phyloP scores from a whole-genome alignment of 805 yeast genomes.

The Ogataea wickerhamii region DNA sequence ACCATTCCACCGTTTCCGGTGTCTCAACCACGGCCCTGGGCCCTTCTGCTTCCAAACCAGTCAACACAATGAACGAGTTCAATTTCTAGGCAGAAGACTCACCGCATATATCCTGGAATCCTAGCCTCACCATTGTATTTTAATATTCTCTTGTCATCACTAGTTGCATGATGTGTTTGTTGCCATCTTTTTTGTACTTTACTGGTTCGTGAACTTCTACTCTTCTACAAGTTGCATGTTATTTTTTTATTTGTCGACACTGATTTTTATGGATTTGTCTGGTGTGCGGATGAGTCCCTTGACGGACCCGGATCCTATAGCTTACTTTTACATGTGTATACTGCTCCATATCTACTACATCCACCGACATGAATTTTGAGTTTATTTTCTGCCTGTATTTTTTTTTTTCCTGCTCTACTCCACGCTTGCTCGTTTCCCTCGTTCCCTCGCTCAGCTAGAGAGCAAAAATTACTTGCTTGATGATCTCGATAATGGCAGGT shows the following conservation, averaged over 20 bases:
- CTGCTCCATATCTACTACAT: no score
- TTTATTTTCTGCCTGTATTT: no score
- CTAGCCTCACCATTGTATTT: conserved; percentile 11
- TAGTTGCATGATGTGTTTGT: conserved; percentile 15
- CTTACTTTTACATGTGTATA: no score
- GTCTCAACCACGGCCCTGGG: not conserved
- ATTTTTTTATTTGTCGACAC: not conserved
- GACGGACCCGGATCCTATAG: no score
- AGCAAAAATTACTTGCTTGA: no score
- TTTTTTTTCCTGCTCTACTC: no score
- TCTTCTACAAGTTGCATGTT: conserved; percentile 8
- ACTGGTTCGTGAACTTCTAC: conserved; percentile 7
- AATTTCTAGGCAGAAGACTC: conserved; percentile 2
- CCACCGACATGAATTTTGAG: no score
- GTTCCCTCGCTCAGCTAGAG: no score
- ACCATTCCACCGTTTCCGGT: not conserved
- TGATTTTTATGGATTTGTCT: no score
- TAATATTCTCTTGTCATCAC: conserved; percentile 9
- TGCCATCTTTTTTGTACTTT: conserved; percentile 16
- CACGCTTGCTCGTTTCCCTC: no score
- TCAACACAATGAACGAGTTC: conserved; percentile 11
- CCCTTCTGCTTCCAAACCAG: conserved; percentile 5
- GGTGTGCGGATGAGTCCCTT: no score
- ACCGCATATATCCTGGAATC: not conserved
- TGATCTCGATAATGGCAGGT: no score